Percentiles rank a stretch among this genome's conserved stretches.
Conservation (phyloP, 768 basidiomycete genomes). For the Suillus occidentalis region DNA sequence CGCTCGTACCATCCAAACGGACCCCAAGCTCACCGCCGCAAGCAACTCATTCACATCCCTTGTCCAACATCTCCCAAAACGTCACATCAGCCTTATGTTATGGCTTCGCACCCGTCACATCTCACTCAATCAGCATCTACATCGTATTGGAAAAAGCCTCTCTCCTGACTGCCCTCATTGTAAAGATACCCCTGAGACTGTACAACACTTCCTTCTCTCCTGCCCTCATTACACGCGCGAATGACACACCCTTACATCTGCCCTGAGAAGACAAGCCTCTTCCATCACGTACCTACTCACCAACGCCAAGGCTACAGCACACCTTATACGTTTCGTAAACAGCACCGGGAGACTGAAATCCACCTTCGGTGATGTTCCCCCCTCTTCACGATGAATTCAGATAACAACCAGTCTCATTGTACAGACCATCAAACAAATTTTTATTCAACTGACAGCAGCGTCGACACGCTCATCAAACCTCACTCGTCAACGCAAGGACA, state of each 20-base stretch:
- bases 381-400: too few species aligned
- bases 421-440: too few species aligned
- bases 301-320: neutral
- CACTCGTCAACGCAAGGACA: too few species aligned
- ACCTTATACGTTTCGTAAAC: conserved; percentile 7
- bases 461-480: too few species aligned
- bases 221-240: conserved; percentile 22
- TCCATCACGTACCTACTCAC: conserved; percentile 10
- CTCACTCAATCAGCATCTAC: conserved; percentile 31
- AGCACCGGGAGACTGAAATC: neutral
- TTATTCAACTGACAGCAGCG: too few species aligned
- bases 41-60: conserved; percentile 8
- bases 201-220: conserved; percentile 28
- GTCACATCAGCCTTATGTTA: conserved; percentile 23
- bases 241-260: neutral
- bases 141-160: conserved; percentile 23
- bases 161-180: conserved; percentile 30
- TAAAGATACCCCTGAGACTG: conserved; percentile 22
- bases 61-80: conserved; percentile 3
- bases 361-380: neutral
- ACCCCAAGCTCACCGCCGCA: neutral
- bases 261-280: neutral
- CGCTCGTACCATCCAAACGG: neutral
- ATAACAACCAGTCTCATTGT: too few species aligned
- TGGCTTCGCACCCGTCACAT: conserved; percentile 35